These are phyloP conservation scores for Vaccinium darrowii DNA, from an alignment of 148 eudicot species.

Conservation along the genomic window DNA sequence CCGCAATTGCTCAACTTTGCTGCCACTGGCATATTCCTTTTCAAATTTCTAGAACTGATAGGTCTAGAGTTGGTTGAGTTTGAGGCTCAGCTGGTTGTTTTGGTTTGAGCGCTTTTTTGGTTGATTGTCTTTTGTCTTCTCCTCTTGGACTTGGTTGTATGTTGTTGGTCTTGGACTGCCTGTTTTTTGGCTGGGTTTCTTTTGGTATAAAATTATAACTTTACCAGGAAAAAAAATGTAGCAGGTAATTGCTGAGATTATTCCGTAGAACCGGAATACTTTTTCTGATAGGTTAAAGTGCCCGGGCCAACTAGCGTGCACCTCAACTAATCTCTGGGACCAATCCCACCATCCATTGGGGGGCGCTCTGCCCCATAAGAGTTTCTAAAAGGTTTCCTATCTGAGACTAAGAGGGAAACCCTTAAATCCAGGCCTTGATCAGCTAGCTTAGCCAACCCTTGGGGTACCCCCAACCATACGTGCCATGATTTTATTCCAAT, in stretches of 20 bases:
- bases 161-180: no score
- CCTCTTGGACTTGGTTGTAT: no score
- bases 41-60: no score
- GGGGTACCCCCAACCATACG: neutral
- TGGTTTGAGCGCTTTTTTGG: no score
- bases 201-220: no score
- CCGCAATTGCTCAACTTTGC: no score
- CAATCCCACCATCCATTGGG: neutral
- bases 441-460: neutral
- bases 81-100: no score
- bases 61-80: no score
- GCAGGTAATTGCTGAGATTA: neutral
- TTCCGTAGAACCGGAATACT: neutral
- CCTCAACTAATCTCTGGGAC: neutral
- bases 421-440: neutral
- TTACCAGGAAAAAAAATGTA: neutral
- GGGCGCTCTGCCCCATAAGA: neutral
- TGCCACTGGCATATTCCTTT: no score
- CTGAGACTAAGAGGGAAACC: neutral
- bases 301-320: neutral
- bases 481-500: neutral
- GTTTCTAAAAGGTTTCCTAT: neutral
- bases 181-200: no score
- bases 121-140: no score
- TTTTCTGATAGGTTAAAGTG: neutral